Base-by-base conservation (phyloP, 2,329 filamentous ascomycete species). In the Microdochium nivale region DNA sequence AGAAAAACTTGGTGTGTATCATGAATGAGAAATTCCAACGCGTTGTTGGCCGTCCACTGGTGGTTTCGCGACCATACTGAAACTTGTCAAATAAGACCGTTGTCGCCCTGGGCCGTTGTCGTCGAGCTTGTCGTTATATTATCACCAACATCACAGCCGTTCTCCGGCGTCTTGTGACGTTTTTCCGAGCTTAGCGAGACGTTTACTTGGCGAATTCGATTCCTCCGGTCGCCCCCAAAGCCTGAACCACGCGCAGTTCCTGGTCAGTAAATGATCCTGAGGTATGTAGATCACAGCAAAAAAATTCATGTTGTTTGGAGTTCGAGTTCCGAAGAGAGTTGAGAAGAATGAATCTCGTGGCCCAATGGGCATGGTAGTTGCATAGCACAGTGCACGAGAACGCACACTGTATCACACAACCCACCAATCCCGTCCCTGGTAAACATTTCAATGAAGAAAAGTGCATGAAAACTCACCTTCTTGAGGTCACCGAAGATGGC, bases 401-500 rank as follows among this genome's bases (percentile, higher is more conserved):
- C n/a, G n/a, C n/a, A n/a, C n/a, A n/a, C n/a, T n/a, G n/a, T n/a
- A n/a, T 19, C 35, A 11, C 35, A 19, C 35, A 19, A 40, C 19
- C 35, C 35, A n/a, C 35, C 11, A 7, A 40, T 40, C 35, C 5
- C 35, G 19, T n/a, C 35, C 32, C 43, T n/a, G n/a, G n/a, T n/a
- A n/a, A n/a, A n/a, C n/a, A n/a, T n/a, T n/a, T n/a, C 46, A 23
- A 24, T 7, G 30, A 3, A 14, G 11, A 16, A 14, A 24, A 44
- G 23, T 44, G 23, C 8, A 3, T 23, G 47, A 5, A 51, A 24
- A 49, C 44, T 27, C 19, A 30, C 49, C 54, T 56, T 55, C 74
- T 80, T 80, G 65, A 78, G 75, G 62, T 79, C 73, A 69, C 81
- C 83, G 67, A 87, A 88, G 71, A 88, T 88, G 66, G 84, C 84